These are phyloP conservation scores for Pichia cephalocereana DNA, from an alignment of 805 yeast species.

Conservation along the genomic window DNA sequence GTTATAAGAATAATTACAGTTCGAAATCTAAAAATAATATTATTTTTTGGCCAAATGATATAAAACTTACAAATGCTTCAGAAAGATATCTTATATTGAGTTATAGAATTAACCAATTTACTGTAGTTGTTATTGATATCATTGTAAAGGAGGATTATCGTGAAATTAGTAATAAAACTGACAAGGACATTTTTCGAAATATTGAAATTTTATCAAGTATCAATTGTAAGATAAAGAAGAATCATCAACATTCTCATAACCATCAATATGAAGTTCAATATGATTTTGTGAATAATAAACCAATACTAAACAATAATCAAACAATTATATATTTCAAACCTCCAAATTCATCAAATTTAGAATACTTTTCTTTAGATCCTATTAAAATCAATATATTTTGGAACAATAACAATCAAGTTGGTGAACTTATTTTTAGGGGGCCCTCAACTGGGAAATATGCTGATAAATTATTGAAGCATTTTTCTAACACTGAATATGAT, in stretches of 20 bases:
- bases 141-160: constrained; percentile 12
- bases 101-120: constrained; percentile 14
- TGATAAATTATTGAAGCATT: constrained; percentile 21
- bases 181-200: constrained; percentile 15
- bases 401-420: constrained; percentile 14
- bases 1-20: neutral
- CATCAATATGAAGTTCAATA: constrained; percentile 6
- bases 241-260: neutral
- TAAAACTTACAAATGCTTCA: constrained; percentile 3
- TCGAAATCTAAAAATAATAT: neutral
- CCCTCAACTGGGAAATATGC: constrained; percentile 18
- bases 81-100: constrained; percentile 21
- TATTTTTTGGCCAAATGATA: constrained; percentile 25
- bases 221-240: constrained; percentile 13
- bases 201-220: constrained; percentile 21
- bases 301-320: constrained; percentile 13
- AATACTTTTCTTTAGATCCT: constrained; percentile 69
- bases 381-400: constrained; percentile 50
- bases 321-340: constrained; percentile 50
- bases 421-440: constrained; percentile 8
- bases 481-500: constrained; percentile 3
- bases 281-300: constrained; percentile 9
- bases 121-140: constrained; percentile 20
- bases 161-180: constrained; percentile 10
- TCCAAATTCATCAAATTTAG: constrained; percentile 63